Evolutionary conservation across 768 basidiomycete genomes (phyloP).

Genomic region (Boletus barrowsii): DNA sequence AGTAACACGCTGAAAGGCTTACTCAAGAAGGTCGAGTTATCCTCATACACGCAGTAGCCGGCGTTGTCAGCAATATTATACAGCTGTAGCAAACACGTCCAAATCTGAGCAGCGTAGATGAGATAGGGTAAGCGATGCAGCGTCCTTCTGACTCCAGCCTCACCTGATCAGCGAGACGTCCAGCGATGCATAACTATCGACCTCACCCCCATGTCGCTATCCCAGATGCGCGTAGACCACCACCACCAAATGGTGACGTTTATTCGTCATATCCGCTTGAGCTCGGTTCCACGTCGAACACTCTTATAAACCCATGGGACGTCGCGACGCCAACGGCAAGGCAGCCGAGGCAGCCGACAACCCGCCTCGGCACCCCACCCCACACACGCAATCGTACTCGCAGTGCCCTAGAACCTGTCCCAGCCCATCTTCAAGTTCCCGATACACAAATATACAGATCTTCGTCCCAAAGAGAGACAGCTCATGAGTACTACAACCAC

Average conservation of each 20-base stretch:
- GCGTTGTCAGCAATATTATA: background rate
- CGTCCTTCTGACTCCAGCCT: background rate
- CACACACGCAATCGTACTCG: slow-evolving; percentile 36
- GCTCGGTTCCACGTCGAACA: slow-evolving; percentile 18
- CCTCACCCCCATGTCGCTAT: slow-evolving; percentile 38
- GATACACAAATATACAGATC: slow-evolving; percentile 53
- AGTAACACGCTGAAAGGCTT: slow-evolving; percentile 77
- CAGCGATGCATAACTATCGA: slow-evolving; percentile 28
- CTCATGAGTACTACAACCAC: slow-evolving; percentile 35
- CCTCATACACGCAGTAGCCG: slow-evolving; percentile 32
- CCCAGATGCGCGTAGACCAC: slow-evolving; percentile 35
- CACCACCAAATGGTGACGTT: slow-evolving; percentile 26
- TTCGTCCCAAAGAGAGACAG: slow-evolving; percentile 35
- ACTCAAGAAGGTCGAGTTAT: slow-evolving; percentile 76
- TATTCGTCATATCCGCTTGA: slow-evolving; percentile 34
- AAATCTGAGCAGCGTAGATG: slow-evolving; percentile 20
- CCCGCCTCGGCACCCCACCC: slow-evolving; percentile 18
- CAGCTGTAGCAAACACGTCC: slow-evolving; percentile 10
- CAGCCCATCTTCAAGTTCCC: slow-evolving; percentile 35
- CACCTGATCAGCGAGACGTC: background rate
- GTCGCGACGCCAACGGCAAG: slow-evolving; percentile 25
- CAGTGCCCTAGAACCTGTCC: slow-evolving; percentile 34
- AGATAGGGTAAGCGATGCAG: slow-evolving; percentile 13
- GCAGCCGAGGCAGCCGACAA: slow-evolving; percentile 22
- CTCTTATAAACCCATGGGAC: slow-evolving; percentile 36